Percentiles rank a stretch among this genome's conserved stretches.
Conservation (phyloP, 495 filamentous ascomycete species). For the Podospora sp. region DNA sequence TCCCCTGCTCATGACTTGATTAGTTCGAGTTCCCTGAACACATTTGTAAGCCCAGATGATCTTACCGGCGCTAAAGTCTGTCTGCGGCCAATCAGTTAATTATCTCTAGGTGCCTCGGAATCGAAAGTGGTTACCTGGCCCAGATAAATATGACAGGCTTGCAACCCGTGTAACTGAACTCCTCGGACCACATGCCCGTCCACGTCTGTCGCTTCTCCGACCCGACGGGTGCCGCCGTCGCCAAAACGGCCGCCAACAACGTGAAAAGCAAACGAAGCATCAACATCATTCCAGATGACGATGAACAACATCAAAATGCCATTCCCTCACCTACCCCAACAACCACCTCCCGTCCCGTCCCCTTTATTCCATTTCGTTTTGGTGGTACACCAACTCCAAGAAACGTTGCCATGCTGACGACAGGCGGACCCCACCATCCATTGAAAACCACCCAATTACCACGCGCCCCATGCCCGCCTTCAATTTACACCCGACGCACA, state of each 20-base stretch:
- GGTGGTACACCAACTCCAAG: no score
- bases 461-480: not conserved
- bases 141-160: not conserved
- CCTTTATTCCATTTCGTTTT: not conserved
- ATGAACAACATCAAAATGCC: no score
- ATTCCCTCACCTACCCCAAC: not conserved
- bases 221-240: not conserved
- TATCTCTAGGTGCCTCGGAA: no score
- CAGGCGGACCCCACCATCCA: no score
- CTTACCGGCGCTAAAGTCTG: no score
- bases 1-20: no score
- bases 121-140: no score
- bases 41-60: no score
- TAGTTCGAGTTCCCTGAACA: no score
- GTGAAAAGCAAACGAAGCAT: not conserved
- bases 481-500: not conserved
- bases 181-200: slow-evolving; percentile 8
- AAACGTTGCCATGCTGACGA: no score
- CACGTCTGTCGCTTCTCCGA: slow-evolving; percentile 4
- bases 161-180: slow-evolving; percentile 6
- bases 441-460: not conserved
- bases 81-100: no score
- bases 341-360: not conserved
- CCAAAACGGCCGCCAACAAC: not conserved
- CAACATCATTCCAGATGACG: not conserved